phyloP scores from a whole-genome alignment of 2,329 filamentous ascomycete genomes.

The Teratosphaeriaceae sp. region DNA sequence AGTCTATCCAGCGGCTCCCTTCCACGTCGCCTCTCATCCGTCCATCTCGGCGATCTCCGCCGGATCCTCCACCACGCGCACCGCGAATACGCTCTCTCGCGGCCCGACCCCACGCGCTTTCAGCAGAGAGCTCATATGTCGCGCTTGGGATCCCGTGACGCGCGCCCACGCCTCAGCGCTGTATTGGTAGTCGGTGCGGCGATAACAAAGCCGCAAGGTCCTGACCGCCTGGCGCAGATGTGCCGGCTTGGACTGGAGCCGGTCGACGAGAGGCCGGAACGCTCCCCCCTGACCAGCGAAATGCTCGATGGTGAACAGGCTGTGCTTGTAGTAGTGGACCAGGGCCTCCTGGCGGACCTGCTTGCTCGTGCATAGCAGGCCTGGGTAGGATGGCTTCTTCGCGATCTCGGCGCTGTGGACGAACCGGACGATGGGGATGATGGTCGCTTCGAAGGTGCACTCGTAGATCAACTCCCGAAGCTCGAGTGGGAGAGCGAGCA shows the following conservation, averaged over 20 bases:
- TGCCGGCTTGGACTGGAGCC: background rate
- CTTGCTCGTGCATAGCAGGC: background rate
- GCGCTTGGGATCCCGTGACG: no score
- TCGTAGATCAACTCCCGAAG: slow-evolving; percentile 2
- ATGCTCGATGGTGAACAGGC: background rate
- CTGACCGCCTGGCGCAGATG: background rate
- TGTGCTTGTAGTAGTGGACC: background rate
- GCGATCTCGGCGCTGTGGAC: background rate
- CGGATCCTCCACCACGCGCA: no score
- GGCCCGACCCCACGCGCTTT: no score
- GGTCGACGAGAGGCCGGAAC: background rate
- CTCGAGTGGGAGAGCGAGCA: background rate
- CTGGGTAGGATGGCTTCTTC: background rate
- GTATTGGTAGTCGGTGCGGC: no score
- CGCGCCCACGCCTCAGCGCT: no score
- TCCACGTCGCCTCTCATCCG: no score
- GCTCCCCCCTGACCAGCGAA: background rate
- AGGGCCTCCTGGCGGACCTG: background rate
- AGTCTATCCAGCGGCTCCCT: no score
- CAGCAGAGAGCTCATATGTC: no score
- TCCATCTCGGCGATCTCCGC: no score
- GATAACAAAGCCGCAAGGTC: background rate
- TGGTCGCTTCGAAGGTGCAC: background rate
- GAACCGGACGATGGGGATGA: background rate
- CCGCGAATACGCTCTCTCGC: no score